phyloP scores from a whole-genome alignment of 2,329 filamentous ascomycete genomes.

The Hortaea werneckii region DNA sequence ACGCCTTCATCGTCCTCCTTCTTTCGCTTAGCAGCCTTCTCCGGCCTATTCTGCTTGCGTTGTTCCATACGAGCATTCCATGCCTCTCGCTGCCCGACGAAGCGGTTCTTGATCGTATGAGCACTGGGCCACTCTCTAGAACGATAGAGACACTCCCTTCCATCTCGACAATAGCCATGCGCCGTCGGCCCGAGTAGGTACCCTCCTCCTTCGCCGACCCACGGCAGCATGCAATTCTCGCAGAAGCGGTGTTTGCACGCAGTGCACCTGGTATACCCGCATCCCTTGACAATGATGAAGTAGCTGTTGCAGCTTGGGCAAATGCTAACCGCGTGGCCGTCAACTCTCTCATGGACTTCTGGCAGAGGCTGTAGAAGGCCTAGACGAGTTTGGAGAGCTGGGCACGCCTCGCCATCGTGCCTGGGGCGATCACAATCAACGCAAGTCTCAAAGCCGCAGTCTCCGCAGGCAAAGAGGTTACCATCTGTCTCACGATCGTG shows the following conservation, averaged over 20 bases:
- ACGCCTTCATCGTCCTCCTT: no score
- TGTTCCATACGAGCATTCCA: no score
- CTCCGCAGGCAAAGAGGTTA: conserved; percentile 9
- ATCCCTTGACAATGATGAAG: neutral
- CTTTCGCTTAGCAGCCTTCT: no score
- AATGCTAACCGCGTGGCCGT: neutral
- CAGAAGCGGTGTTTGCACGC: neutral
- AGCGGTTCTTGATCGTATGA: no score
- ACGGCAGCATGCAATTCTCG: no score
- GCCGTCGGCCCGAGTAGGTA: no score
- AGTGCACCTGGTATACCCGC: neutral
- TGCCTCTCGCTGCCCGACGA: no score
- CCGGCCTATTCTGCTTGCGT: no score
- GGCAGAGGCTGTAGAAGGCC: neutral
- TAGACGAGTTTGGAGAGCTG: conserved; percentile 2
- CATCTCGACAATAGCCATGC: no score
- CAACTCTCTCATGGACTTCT: neutral
- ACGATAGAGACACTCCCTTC: no score
- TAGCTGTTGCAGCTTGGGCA: neutral
- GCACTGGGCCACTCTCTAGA: no score
- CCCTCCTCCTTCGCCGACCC: no score
- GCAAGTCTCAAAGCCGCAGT: conserved; percentile 8
- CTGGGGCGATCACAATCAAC: conserved; percentile 10
- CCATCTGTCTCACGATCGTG: conserved; percentile 6
- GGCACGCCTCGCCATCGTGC: conserved; percentile 15